Evolutionary conservation across 192 early-diverging fungal genomes (phyloP).

Genomic region (Rhizophagus sp.): DNA sequence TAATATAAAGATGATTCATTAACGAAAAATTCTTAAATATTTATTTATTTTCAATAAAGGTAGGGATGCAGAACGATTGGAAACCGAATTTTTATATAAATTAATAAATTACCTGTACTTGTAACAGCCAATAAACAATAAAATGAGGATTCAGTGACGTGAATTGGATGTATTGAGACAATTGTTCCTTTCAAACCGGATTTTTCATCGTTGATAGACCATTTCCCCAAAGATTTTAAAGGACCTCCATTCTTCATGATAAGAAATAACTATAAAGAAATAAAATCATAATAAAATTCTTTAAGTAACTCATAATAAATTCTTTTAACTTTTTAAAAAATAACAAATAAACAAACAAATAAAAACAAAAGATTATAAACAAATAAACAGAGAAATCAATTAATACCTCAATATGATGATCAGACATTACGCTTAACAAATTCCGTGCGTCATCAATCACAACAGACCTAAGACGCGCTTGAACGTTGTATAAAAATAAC

Average conservation of each 20-base stretch:
- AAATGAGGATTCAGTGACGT: slow-evolving; percentile 20
- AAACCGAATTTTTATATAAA: too few relatives aligned
- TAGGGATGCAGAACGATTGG: too few relatives aligned
- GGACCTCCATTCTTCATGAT: not conserved
- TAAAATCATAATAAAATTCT: too few relatives aligned
- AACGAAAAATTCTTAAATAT: too few relatives aligned
- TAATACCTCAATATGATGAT: slow-evolving; percentile 18
- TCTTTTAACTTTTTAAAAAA: too few relatives aligned
- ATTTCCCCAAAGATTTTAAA: not conserved
- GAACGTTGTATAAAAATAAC: not conserved
- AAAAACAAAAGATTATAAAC: too few relatives aligned
- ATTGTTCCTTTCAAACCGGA: not conserved
- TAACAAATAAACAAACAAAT: not conserved
- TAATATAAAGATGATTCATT: not conserved
- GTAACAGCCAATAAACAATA: slow-evolving; percentile 19
- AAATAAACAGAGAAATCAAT: too few relatives aligned
- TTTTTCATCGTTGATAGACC: not conserved
- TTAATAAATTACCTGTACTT: slow-evolving; percentile 9
- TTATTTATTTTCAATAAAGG: too few relatives aligned
- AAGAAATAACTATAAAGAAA: not conserved
- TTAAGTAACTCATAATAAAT: too few relatives aligned
- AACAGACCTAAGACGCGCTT: not conserved
- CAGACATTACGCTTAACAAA: slow-evolving; percentile 6
- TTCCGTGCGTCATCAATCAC: slow-evolving; percentile 17
- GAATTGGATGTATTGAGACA: slow-evolving; percentile 16